phyloP scores from a whole-genome alignment of 2,329 filamentous ascomycete genomes.

The Fusarium sp. region DNA sequence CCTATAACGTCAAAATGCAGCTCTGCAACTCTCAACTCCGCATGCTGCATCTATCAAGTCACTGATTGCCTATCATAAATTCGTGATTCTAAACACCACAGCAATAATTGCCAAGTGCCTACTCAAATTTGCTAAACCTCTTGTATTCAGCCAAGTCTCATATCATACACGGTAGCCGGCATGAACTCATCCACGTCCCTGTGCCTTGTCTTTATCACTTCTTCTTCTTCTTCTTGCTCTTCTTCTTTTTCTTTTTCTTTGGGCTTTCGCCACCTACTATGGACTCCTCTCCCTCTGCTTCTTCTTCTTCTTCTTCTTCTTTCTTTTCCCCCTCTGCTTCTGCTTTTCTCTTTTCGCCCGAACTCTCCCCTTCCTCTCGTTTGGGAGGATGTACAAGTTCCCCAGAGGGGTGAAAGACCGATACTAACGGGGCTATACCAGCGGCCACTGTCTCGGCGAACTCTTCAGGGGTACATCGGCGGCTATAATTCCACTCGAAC shows the following conservation, averaged over 20 bases:
- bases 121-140: neutral
- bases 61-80: neutral
- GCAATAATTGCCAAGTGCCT: neutral
- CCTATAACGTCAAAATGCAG: neutral
- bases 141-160: neutral
- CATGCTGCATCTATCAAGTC: neutral
- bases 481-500: neutral
- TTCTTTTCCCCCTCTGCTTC: neutral
- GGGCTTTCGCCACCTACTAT: neutral
- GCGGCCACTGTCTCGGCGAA: neutral
- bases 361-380: neutral
- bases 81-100: neutral
- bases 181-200: neutral
- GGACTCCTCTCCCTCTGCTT: neutral
- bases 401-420: neutral
- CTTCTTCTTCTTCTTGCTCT: slow-evolving; percentile 27
- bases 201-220: neutral
- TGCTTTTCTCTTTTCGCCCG: neutral
- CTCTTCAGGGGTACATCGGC: neutral
- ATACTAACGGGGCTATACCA: neutral
- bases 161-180: neutral
- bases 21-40: neutral
- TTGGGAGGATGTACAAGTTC: neutral
- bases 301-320: neutral
- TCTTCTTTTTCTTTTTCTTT: slow-evolving; percentile 32